Base-by-base conservation (phyloP, 2,329 filamentous ascomycete species). In the Arthrobotrys conoides region DNA sequence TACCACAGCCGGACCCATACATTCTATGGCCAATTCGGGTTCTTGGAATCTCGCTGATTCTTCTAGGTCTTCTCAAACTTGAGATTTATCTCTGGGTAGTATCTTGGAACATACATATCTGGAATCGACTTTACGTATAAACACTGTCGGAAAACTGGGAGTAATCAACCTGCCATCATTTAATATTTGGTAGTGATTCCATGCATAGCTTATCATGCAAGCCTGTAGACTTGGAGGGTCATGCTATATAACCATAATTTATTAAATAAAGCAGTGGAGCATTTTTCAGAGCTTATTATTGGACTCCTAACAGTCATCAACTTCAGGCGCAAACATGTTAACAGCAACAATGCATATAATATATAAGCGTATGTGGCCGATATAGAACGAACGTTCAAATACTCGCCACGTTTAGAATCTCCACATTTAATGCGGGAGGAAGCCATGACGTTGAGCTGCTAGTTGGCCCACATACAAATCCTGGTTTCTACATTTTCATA, bases 81-180 rank as follows among this genome's bases (percentile, higher is more conserved):
- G 75, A 78, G 27, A 8, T 59, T 5, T 78, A 72, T 65, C 63
- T 78, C 12, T 68, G 75, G 68, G 24, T 72, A 12, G 44, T 69
- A 24, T 64, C 59, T 5, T 61, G 22, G 70, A 51, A 30, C n/a
- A 6, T 20, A 5, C 44, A 53, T 18, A 16, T 48, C 9, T 53
- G 16, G 53, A 70, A 61, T 27, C 33, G 30, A 14, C 12, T 57
- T 20, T 18, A 68, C n/a, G 18, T 44, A 20, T 55, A 46, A 68
- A 4, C 24, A 5, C 30, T 1, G 53, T n/a, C 9, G n/a, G 9
- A 38, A 20, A 38, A 24, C 33, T 20, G 18, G 20, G 27, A 18
- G 30, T n/a, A 22, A 66, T n/a, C 14, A 22, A 44, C 36, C 22
- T 38, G 10, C 36, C 63, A 38, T 24, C 12, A 55, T n/a, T 16